A percentile compares a stretch with the other conserved stretches of the same genome.
phyloP scores from a whole-genome alignment of 2,329 filamentous ascomycete genomes.

The Sarocladium oryzae region DNA sequence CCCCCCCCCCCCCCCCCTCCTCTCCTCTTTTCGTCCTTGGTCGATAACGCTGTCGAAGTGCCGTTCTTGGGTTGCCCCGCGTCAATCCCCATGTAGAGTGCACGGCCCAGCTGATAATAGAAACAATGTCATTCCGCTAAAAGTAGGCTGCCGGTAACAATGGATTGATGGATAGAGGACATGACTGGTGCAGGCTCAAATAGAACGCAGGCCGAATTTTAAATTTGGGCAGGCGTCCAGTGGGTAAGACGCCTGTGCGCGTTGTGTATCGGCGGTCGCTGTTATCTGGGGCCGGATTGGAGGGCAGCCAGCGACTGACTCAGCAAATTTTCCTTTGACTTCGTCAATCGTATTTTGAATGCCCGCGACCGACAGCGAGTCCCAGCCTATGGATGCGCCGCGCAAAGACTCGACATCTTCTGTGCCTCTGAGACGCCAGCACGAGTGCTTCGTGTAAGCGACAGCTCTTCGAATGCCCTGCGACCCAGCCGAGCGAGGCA shows the following conservation, averaged over 20 bases:
- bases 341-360: slow-evolving; percentile 14
- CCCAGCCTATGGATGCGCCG: neutral
- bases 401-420: slow-evolving; percentile 4
- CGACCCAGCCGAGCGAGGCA: slow-evolving; percentile 19
- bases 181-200: neutral
- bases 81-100: neutral
- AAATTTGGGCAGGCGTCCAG: slow-evolving; percentile 12
- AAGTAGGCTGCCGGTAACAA: neutral
- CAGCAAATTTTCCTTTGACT: slow-evolving; percentile 37
- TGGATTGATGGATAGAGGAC: neutral
- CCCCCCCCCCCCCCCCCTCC: too few species aligned
- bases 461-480: slow-evolving; percentile 15
- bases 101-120: neutral
- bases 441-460: slow-evolving; percentile 1
- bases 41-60: too few species aligned
- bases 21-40: too few species aligned
- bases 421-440: slow-evolving; percentile 12
- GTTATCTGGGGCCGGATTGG: slow-evolving; percentile 33
- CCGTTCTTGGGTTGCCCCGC: neutral
- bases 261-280: slow-evolving; percentile 33
- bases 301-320: slow-evolving; percentile 32
- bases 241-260: slow-evolving; percentile 20
- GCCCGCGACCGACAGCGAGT: slow-evolving; percentile 2
- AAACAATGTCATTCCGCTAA: neutral
- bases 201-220: slow-evolving; percentile 9